phyloP scores from a whole-genome alignment of 805 yeast species.

The Cyberlindnera mississippiensis region DNA sequence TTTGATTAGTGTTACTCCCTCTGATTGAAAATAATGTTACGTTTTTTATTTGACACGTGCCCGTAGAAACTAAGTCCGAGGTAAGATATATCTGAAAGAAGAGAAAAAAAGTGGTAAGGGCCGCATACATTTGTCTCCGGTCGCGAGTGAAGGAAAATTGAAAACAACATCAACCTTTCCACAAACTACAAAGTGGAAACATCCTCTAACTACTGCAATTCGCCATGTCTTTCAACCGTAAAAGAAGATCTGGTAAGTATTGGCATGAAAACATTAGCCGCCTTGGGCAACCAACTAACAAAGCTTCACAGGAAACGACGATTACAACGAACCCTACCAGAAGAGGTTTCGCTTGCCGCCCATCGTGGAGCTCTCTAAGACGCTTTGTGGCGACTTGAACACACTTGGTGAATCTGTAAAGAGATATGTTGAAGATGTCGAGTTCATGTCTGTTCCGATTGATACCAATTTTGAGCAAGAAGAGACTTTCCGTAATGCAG shows the following conservation, averaged over 20 bases:
- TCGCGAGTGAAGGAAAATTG: not conserved
- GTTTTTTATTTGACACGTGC: not conserved
- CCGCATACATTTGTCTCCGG: not conserved
- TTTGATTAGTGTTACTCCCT: constrained; percentile 15
- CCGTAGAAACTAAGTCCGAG: not conserved
- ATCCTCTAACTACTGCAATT: not conserved
- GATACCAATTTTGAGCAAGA: constrained; percentile 62
- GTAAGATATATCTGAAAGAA: not conserved
- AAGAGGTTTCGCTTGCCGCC: constrained; percentile 38
- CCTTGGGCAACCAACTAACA: constrained; percentile 4
- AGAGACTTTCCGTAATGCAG: constrained; percentile 52
- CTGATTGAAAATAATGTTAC: not conserved
- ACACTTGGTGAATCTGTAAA: constrained; percentile 53
- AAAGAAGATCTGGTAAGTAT: constrained; percentile 27
- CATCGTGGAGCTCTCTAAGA: constrained; percentile 41
- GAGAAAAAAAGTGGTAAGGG: not conserved
- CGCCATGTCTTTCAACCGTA: constrained; percentile 25
- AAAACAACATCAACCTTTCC: not conserved
- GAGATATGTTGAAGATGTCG: constrained; percentile 55
- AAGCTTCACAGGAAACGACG: constrained; percentile 20
- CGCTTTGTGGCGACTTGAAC: constrained; percentile 46
- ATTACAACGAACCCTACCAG: constrained; percentile 22
- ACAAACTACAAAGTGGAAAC: not conserved
- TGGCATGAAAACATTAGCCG: not conserved
- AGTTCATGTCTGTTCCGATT: constrained; percentile 64